These are phyloP conservation scores for Conringia planisiliqua DNA, from an alignment of 345 rosid genomes.

Conservation along the genomic window DNA sequence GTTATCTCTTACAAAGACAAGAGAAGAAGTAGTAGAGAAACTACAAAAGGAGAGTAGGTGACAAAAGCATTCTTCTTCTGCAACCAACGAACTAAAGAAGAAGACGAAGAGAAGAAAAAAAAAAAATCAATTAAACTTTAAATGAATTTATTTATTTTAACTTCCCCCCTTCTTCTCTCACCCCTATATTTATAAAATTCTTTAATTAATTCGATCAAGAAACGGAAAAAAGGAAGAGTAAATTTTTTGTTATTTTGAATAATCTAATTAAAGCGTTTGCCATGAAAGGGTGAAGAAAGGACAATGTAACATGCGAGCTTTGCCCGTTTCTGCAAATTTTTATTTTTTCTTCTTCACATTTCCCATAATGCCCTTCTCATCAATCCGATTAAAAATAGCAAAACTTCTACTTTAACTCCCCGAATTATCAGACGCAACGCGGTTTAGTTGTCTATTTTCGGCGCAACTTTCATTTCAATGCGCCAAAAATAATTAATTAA, in stretches of 20 bases:
- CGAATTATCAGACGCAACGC: constrained; percentile 16
- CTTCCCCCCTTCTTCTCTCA: constrained; percentile 3
- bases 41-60: constrained; percentile 38
- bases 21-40: constrained; percentile 29
- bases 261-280: constrained; percentile 50
- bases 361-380: constrained; percentile 40
- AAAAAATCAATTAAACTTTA: not conserved
- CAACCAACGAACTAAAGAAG: constrained; percentile 24
- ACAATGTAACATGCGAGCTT: constrained; percentile 77
- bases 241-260: constrained; percentile 18
- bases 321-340: constrained; percentile 50
- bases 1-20: constrained; percentile 32
- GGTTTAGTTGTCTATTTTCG: constrained; percentile 20
- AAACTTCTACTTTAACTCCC: constrained; percentile 20
- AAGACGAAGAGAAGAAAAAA: not conserved
- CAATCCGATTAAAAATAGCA: constrained; percentile 16
- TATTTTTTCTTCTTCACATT: not conserved
- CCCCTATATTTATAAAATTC: constrained; percentile 14
- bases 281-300: constrained; percentile 39
- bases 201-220: not conserved
- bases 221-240: constrained; percentile 35
- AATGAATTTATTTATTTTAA: not conserved
- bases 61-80: constrained; percentile 42
- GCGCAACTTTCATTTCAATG: not conserved
- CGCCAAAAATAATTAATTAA: not conserved